phyloP scores from a whole-genome alignment of 768 basidiomycete species.

The Porphyrellus cyaneotinctus region DNA sequence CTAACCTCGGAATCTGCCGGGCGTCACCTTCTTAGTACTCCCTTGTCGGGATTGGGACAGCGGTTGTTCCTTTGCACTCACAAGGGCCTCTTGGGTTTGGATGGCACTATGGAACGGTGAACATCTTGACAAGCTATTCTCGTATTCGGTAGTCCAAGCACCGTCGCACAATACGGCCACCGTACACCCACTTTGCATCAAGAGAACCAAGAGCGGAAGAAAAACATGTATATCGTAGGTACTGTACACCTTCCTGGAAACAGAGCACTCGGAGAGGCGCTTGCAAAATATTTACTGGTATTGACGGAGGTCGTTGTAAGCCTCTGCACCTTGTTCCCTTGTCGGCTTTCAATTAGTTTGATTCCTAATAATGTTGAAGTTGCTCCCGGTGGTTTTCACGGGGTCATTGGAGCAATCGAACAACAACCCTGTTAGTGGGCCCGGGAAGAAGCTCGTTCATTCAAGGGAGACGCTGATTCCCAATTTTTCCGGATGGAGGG shows the following conservation, averaged over 20 bases:
- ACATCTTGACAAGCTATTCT: conserved; percentile 15
- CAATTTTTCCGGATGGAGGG: no score
- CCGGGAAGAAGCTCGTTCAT: conserved; percentile 19
- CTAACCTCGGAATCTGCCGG: no score
- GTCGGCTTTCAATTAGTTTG: not conserved
- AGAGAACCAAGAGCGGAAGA: conserved; percentile 4
- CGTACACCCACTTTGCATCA: not conserved
- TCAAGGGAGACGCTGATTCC: conserved; percentile 29
- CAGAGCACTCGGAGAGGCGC: not conserved
- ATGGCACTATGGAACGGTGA: conserved; percentile 27
- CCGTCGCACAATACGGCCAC: conserved; percentile 29
- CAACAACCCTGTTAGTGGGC: conserved; percentile 35
- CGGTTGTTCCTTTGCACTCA: conserved; percentile 30
- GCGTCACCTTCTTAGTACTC: no score
- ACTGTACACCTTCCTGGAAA: not conserved
- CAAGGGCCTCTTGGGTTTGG: conserved; percentile 19
- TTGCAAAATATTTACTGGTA: not conserved
- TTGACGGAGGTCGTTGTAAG: conserved; percentile 3
- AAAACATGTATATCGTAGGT: not conserved
- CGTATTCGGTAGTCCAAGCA: conserved; percentile 33
- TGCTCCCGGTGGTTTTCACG: conserved; percentile 33
- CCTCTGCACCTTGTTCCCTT: not conserved
- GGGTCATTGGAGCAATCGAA: conserved; percentile 29
- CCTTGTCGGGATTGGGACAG: conserved; percentile 29
- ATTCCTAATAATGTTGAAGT: conserved; percentile 13